phyloP scores from a whole-genome alignment of 2,329 filamentous ascomycete species.

The Penicillium sclerotigenum region DNA sequence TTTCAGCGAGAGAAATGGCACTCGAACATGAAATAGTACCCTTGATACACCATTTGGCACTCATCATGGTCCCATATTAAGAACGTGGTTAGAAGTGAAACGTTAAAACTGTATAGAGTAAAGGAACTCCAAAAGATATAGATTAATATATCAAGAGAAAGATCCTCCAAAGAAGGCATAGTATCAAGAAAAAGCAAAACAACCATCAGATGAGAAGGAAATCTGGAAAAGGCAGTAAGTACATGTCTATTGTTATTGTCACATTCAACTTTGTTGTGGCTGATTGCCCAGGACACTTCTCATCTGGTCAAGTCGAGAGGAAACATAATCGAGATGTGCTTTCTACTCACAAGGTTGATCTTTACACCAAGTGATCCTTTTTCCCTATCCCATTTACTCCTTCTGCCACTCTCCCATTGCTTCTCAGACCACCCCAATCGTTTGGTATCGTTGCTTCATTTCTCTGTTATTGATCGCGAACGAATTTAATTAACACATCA shows the following conservation, averaged over 20 bases:
- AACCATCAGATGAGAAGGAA: neutral
- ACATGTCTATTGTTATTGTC: neutral
- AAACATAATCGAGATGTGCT: neutral
- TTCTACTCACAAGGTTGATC: neutral
- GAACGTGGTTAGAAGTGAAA: neutral
- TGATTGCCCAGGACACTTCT: neutral
- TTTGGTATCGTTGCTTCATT: neutral
- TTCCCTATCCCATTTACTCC: neutral
- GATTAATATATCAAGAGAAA: neutral
- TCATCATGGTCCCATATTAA: neutral
- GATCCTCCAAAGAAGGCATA: neutral
- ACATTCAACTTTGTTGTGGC: neutral
- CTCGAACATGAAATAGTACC: neutral
- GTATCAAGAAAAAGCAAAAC: neutral
- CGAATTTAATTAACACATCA: neutral
- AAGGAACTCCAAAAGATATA: neutral
- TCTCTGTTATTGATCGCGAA: neutral
- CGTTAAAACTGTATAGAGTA: neutral
- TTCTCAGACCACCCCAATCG: neutral
- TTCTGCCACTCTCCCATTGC: neutral
- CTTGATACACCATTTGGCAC: neutral
- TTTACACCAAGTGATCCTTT: neutral
- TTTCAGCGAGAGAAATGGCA: neutral
- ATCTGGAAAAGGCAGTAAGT: neutral
- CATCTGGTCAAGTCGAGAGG: neutral